Percentiles rank a stretch among this genome's conserved stretches.
phyloP scores from a whole-genome alignment of 1,284 basidiomycete species.

The Taiwanofungus camphoratus region DNA sequence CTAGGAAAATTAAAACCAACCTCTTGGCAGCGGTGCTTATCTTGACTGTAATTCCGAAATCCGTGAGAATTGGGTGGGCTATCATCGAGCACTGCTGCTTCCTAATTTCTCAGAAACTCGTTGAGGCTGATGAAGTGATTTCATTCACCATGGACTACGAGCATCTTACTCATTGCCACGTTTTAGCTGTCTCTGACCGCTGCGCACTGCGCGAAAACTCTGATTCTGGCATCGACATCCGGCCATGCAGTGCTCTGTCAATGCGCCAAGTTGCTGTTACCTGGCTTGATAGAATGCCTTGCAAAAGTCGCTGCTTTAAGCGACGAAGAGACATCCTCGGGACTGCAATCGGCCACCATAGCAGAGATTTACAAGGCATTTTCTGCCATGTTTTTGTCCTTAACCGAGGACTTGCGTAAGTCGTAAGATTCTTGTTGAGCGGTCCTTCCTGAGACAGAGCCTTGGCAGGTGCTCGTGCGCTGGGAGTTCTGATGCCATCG shows the following conservation, averaged over 20 bases:
- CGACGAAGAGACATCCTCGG: conserved; percentile 48
- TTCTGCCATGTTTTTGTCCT: conserved; percentile 53
- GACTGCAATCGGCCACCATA: conserved; percentile 54
- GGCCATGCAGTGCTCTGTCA: conserved; percentile 66
- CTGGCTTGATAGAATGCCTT: conserved; percentile 75
- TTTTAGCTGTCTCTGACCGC: conserved; percentile 74
- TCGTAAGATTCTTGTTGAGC: conserved; percentile 10
- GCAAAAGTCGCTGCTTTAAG: conserved; percentile 59
- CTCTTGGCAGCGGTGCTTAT: conserved; percentile 83
- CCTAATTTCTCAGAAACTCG: conserved; percentile 74
- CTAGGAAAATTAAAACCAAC: conserved; percentile 88
- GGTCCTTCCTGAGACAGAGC: too few species aligned
- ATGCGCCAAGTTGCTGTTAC: conserved; percentile 70
- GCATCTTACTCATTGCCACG: conserved; percentile 7
- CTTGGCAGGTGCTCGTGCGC: conserved; percentile 54
- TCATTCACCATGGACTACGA: neutral
- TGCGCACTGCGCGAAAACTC: conserved; percentile 82
- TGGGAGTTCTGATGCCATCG: conserved; percentile 78
- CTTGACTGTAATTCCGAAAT: conserved; percentile 72
- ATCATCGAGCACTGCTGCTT: conserved; percentile 85
- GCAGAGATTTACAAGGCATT: conserved; percentile 84
- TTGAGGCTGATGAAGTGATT: conserved; percentile 63
- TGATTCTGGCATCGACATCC: conserved; percentile 61
- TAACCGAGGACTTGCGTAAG: conserved; percentile 63
- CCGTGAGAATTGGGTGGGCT: conserved; percentile 64